Evolutionary conservation across 192 early-diverging fungal species (phyloP), one percentile per base, ranked within the genome.

Genomic region (Dissophora globulifera): DNA sequence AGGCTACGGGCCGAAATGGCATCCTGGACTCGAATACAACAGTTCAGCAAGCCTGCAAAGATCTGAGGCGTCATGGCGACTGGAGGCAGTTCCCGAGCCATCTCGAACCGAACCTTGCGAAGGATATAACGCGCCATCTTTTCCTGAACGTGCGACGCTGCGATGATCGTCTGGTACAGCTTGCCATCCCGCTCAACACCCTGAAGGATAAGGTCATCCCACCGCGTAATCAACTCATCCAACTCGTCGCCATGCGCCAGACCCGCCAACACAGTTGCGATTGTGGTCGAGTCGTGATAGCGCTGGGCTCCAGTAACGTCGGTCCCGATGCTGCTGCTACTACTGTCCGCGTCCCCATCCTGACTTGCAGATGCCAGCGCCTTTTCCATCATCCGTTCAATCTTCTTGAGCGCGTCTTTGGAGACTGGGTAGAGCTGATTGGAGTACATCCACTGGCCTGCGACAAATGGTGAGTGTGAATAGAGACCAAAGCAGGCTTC

Each of bases 121-220:
- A 76, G 50, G 3, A 66, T 52, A 50, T 60, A 60, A 9, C 51
- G 62, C 0, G 72, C 63, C 42, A 76, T 16, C 12, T 76, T 67
- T 7, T 62, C 63, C 40, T 76, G 72, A 16, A 30, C 64, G 16
- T 67, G 52, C 1, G 72, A 66, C 11, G 72, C 72, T 2, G 63
- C 63, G 46, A 76, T 67, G 6, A 76, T n/a, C 10, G 72, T 57
- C 72, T 76, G 72, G 35, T 76, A 76, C 38, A 76, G 22, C 19
- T 45, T 62, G 3, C 58, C 52, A 23, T 76, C 64, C 4, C 72
- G 50, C 26, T 66, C 64, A 15, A 76, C 50, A 22, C 72, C 72
- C 13, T 67, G 58, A 1, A 76, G 26, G 3, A 51, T 46, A 48
- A 76, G 20, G 19, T 60, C 52, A 33, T 76, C 58, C 72, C 72